Evolutionary conservation across 108 stramenopile genomes (phyloP), one percentile per base, ranked within the genome.

Genomic region (Schizochytrium sp.): DNA sequence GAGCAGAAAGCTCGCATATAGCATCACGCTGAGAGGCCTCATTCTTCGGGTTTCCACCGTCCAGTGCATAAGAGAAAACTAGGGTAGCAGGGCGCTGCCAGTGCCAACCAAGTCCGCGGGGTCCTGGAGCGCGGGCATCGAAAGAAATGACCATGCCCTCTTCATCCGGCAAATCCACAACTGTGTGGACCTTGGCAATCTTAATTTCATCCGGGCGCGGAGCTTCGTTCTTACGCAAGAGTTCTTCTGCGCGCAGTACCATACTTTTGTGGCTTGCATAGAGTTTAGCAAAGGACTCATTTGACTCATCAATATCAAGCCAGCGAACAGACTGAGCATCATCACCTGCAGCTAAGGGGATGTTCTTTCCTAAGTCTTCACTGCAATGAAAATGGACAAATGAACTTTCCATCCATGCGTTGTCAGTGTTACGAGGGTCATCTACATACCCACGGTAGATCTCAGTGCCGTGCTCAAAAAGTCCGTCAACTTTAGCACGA

Each of bases 321-420:
- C 76, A 83, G 28, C 50, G 47, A 1, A 83, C 76, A 7, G 76
- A 49, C 47, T 55, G 50, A 5, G 76, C 76, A 53, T 83, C 76
- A 28, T 83, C 76, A n/a, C 76, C 76, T 7, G 76, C 76, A 2
- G 47, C 76, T 8, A 83, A 53, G 1, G 47, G 47, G 53, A 83
- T 49, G 2, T 10, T 83, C n/a, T 42, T 13, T 47, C 50, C 76
- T 5, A 83, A 2, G 12, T 83, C 76, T 5, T 56, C 47, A 2
- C 55, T 40, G 47, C 76, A 83, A 40, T 83, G 76, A 83, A 83
- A 83, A 53, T 83, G 76, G 10, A 83, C 47, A 55, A 83, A 83
- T n/a, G 76, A 46, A 5, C 28, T 38, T 40, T 83, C 76, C 76
- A 83, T 83, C 76, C 76, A 83, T 1, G 76, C 76, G 53, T 83